phyloP scores from a whole-genome alignment of 1,284 basidiomycete species.

The Exsudoporus floridanus region DNA sequence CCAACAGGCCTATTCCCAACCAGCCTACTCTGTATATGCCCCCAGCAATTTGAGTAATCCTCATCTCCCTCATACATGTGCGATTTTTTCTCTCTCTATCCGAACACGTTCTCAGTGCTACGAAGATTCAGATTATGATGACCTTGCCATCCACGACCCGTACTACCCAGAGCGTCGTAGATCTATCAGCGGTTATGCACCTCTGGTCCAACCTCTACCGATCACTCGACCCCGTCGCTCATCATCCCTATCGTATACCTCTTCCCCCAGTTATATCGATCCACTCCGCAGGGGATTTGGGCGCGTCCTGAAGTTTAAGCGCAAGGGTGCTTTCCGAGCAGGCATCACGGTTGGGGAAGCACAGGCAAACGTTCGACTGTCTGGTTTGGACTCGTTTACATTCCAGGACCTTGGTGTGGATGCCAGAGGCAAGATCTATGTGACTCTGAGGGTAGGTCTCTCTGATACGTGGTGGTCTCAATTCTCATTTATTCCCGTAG shows the following conservation, averaged over 20 bases:
- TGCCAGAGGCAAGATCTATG: constrained; percentile 52
- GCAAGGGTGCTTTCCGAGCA: constrained; percentile 62
- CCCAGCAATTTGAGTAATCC: not conserved
- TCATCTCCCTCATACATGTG: constrained; percentile 11
- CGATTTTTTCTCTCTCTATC: not conserved
- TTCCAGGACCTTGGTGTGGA: constrained; percentile 65
- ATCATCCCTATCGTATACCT: constrained; percentile 55
- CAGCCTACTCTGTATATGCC: constrained; percentile 30
- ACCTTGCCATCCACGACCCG: constrained; percentile 21
- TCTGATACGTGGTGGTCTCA: not conserved
- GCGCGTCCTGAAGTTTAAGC: constrained; percentile 66
- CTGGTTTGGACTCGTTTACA: constrained; percentile 57
- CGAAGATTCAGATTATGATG: constrained; percentile 29
- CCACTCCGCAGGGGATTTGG: constrained; percentile 47
- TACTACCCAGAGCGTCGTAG: constrained; percentile 27
- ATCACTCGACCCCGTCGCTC: constrained; percentile 44
- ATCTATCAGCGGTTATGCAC: constrained; percentile 20
- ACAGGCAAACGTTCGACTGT: constrained; percentile 60
- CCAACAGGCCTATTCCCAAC: constrained; percentile 26
- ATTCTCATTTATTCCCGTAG: constrained; percentile 36
- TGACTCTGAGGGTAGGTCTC: constrained; percentile 57
- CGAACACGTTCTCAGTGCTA: constrained; percentile 6
- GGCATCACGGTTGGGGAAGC: constrained; percentile 70
- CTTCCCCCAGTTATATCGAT: constrained; percentile 39
- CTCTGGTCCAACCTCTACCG: constrained; percentile 24